These are phyloP conservation scores for Paramecium sonneborni DNA, from an alignment of 73 alveolate species.

Conservation along the genomic window DNA sequence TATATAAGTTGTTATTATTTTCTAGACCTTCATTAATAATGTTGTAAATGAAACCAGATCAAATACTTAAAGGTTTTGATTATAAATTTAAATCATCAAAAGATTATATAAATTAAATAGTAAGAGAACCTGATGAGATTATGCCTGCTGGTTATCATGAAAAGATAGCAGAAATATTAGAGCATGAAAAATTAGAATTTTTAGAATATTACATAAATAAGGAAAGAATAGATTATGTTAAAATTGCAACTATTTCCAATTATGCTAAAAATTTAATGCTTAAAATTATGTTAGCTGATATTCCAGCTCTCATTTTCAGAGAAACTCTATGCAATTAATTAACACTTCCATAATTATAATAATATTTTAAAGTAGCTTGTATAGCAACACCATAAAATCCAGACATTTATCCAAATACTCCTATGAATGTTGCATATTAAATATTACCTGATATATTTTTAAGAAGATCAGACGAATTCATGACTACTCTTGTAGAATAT, in stretches of 20 bases:
- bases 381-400: slow-evolving; percentile 42
- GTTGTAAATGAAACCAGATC: slow-evolving; percentile 64
- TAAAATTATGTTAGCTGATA: slow-evolving; percentile 52
- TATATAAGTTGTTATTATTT: slow-evolving; percentile 42
- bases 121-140: slow-evolving; percentile 22
- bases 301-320: slow-evolving; percentile 55
- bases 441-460: slow-evolving; percentile 61
- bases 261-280: slow-evolving; percentile 54
- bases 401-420: slow-evolving; percentile 53
- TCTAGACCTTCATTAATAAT: slow-evolving; percentile 52
- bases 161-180: neutral
- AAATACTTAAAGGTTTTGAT: slow-evolving; percentile 44
- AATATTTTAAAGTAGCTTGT: slow-evolving; percentile 37
- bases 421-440: slow-evolving; percentile 60
- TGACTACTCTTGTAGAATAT: slow-evolving; percentile 60
- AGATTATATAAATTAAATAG: neutral
- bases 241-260: slow-evolving; percentile 48
- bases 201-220: slow-evolving; percentile 1
- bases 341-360: slow-evolving; percentile 45
- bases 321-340: slow-evolving; percentile 19
- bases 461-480: slow-evolving; percentile 54
- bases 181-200: neutral
- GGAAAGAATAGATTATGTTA: slow-evolving; percentile 44
- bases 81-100: slow-evolving; percentile 5
- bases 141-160: slow-evolving; percentile 54